Conservation (phyloP, 768 basidiomycete genomes). For the Phanerodontia chrysosporium region DNA sequence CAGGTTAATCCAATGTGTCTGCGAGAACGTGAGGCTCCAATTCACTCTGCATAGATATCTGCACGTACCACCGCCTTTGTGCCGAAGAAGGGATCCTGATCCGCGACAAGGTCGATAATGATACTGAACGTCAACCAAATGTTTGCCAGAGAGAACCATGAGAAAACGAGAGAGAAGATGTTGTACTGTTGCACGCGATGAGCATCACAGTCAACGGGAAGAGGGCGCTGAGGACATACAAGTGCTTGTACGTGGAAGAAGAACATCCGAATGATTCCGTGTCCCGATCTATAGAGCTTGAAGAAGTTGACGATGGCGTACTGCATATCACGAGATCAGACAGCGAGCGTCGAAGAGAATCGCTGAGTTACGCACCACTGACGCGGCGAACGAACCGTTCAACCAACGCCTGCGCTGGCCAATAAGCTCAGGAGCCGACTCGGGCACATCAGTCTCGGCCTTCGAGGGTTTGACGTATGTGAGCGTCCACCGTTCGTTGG, state of each 20-base stretch:
- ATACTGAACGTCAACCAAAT: constrained; percentile 95
- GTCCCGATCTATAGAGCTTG: constrained; percentile 79
- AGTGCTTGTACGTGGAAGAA: constrained; percentile 93
- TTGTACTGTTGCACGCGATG: constrained; percentile 56
- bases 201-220: neutral
- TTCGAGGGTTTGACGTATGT: constrained; percentile 94
- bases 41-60: neutral
- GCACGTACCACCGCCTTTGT: constrained; percentile 59
- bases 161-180: constrained; percentile 77
- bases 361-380: constrained; percentile 45
- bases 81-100: constrained; percentile 59
- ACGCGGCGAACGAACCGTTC: constrained; percentile 94
- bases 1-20: constrained; percentile 90
- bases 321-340: constrained; percentile 29
- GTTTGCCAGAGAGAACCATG: constrained; percentile 92
- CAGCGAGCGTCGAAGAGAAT: constrained; percentile 1
- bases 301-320: constrained; percentile 94
- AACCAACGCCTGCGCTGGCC: constrained; percentile 95
- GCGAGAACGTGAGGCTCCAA: neutral
- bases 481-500: constrained; percentile 81
- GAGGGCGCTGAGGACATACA: constrained; percentile 41
- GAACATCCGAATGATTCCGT: constrained; percentile 90
- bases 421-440: constrained; percentile 87
- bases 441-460: constrained; percentile 95
- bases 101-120: constrained; percentile 82